Evolutionary conservation across 306 rosid genomes (phyloP).

Genomic region (Ormosia emarginata): DNA sequence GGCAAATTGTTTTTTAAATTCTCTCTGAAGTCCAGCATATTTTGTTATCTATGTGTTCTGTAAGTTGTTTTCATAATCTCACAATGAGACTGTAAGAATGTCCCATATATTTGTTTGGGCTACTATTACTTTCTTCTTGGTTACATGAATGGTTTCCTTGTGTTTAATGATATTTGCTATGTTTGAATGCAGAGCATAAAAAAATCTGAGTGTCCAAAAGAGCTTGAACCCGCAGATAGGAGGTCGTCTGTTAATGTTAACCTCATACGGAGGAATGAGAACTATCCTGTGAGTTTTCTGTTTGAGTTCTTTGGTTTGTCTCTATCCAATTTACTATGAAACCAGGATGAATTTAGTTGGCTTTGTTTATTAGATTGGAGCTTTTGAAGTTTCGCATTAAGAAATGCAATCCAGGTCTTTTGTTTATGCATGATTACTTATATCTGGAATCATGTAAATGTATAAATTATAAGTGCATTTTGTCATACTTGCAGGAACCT

Average conservation of each 20-base stretch:
- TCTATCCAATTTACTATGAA: constrained; percentile 1
- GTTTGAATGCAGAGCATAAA: constrained; percentile 71
- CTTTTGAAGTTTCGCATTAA: constrained; percentile 3
- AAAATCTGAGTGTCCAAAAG: constrained; percentile 91
- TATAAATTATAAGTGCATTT: neutral
- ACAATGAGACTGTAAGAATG: neutral
- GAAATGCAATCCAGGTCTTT: neutral
- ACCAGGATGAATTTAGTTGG: neutral
- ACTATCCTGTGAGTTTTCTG: constrained; percentile 68
- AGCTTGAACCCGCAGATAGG: constrained; percentile 87
- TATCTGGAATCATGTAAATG: neutral
- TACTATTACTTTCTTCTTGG: neutral
- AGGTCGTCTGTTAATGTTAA: constrained; percentile 79
- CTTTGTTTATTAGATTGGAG: neutral
- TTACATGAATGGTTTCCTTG: neutral
- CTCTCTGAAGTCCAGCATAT: neutral
- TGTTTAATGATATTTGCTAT: constrained; percentile 10
- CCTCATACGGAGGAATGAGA: constrained; percentile 79
- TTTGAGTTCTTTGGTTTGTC: constrained; percentile 7
- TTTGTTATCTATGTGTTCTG: neutral
- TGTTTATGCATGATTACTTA: neutral
- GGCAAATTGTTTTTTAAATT: neutral
- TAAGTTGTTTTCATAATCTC: neutral
- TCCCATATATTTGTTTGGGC: constrained; percentile 1
- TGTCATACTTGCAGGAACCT: constrained; percentile 58